Conservation (phyloP, 1,139 yeast genomes). For the Kodamaea ohmeri region DNA sequence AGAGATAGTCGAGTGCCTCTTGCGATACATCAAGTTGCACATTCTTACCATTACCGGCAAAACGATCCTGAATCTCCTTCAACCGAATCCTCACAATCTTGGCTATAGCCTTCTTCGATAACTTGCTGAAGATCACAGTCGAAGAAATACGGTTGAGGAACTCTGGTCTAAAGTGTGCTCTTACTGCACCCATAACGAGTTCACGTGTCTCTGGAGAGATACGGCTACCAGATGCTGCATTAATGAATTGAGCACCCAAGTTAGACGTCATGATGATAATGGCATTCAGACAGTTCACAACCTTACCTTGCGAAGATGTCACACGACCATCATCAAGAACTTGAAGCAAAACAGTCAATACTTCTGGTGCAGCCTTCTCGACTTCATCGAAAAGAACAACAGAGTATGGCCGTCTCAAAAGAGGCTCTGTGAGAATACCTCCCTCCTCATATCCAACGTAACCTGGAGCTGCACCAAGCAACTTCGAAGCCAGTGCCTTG, state of each 20-base stretch:
- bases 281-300: constrained; percentile 87
- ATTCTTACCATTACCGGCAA: constrained; percentile 77
- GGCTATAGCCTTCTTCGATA: constrained; percentile 86
- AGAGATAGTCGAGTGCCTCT: constrained; percentile 75
- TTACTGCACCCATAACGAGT: constrained; percentile 80
- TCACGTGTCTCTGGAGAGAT: constrained; percentile 67
- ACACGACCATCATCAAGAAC: constrained; percentile 95
- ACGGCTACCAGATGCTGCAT: constrained; percentile 62
- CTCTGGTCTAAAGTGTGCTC: constrained; percentile 93
- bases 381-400: constrained; percentile 94
- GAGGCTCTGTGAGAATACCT: constrained; percentile 90
- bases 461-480: constrained; percentile 97
- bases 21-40: constrained; percentile 67
- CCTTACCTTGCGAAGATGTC: constrained; percentile 90
- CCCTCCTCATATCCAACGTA: constrained; percentile 98
- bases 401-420: constrained; percentile 89
- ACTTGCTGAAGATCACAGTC: constrained; percentile 86
- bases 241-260: constrained; percentile 90
- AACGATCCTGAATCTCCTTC: constrained; percentile 79
- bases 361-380: constrained; percentile 99
- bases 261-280: constrained; percentile 96
- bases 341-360: constrained; percentile 84
- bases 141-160: constrained; percentile 94
- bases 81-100: constrained; percentile 87
- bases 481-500: constrained; percentile 91